Percentiles rank a stretch among this genome's conserved stretches.
phyloP scores from a whole-genome alignment of 305 asterid genomes.

The Solanum hybrid region DNA sequence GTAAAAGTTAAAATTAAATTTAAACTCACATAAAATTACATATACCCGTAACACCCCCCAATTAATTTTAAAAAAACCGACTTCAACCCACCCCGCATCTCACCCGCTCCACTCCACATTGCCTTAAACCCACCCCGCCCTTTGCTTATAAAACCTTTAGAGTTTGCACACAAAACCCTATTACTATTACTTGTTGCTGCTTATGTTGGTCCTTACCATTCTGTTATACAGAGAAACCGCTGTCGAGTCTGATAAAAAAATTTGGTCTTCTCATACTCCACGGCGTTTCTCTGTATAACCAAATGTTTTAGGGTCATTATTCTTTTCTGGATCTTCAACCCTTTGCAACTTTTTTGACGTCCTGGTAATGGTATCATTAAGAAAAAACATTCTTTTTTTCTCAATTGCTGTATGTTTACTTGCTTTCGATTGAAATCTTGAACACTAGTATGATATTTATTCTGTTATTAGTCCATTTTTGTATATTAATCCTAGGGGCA shows the following conservation, averaged over 20 bases:
- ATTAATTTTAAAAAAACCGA: too few species aligned
- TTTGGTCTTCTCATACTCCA: neutral
- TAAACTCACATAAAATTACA: too few species aligned
- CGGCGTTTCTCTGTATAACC: constrained; percentile 2
- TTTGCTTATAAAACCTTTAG: neutral
- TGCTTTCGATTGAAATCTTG: neutral
- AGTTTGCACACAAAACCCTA: neutral
- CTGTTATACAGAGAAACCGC: constrained; percentile 6
- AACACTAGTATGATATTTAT: neutral
- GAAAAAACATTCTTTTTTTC: neutral
- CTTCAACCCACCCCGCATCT: too few species aligned
- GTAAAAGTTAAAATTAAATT: too few species aligned
- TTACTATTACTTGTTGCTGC: too few species aligned
- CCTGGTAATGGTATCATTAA: neutral
- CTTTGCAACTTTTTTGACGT: neutral
- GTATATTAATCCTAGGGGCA: neutral
- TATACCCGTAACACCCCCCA: too few species aligned
- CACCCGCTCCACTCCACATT: too few species aligned
- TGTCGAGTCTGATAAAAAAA: neutral
- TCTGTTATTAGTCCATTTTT: neutral
- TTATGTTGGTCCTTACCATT: neutral
- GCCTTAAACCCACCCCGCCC: neutral
- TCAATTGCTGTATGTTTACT: neutral
- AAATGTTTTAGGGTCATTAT: neutral
- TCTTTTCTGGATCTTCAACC: neutral